Conservation (phyloP, 2,329 filamentous ascomycete species). For the Aspergillus neoniger region DNA sequence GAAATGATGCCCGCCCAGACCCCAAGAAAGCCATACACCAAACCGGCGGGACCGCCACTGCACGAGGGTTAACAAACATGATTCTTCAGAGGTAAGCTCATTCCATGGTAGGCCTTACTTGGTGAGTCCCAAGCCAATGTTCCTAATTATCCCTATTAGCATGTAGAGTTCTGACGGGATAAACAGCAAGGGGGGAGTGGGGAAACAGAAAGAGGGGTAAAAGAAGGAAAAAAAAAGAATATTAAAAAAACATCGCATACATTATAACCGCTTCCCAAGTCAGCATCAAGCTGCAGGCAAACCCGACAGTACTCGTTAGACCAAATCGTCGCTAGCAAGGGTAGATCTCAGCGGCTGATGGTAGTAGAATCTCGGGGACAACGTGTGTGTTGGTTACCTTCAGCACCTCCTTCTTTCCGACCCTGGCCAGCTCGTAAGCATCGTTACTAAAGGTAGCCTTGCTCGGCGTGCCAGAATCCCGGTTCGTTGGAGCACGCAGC, state of each 20-base stretch:
- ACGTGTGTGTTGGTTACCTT: constrained; percentile 9
- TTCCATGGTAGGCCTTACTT: neutral
- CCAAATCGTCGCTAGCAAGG: constrained; percentile 43
- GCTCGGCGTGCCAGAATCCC: neutral
- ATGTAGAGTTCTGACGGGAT: no score
- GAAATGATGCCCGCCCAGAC: constrained; percentile 31
- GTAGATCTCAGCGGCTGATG: neutral
- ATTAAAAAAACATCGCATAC: neutral
- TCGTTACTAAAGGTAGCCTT: neutral
- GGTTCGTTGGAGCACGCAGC: neutral
- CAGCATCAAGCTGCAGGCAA: constrained; percentile 41
- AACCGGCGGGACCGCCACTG: constrained; percentile 35
- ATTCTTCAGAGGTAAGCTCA: no score
- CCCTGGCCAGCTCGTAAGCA: constrained; percentile 11
- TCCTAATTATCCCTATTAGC: neutral
- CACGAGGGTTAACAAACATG: neutral
- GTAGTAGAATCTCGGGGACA: neutral
- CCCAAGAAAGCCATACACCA: constrained; percentile 35
- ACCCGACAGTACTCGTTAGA: constrained; percentile 42
- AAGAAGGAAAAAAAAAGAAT: no score
- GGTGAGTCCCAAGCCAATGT: neutral
- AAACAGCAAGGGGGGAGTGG: no score
- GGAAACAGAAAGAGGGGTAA: neutral
- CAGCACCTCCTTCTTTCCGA: constrained; percentile 17
- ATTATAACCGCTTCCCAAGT: constrained; percentile 38